Base-by-base conservation (phyloP, 2,329 filamentous ascomycete genomes). In the Dactylellina drechsleri region DNA sequence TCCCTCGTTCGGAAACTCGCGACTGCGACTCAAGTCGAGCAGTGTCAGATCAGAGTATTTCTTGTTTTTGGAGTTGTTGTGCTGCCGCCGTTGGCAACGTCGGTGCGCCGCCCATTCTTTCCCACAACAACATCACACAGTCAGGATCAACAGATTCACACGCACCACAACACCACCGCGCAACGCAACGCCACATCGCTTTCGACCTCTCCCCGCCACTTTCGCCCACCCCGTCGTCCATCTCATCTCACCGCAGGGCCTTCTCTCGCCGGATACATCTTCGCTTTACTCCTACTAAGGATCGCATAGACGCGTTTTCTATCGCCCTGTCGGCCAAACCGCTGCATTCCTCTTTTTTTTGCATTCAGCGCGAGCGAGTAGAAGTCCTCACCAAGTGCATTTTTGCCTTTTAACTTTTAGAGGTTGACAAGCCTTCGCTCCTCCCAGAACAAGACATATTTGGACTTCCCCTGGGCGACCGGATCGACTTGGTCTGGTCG, bases 141-240 rank as follows among this genome's bases (percentile, higher is more conserved):
- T 45, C 57, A 54, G 31, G 66, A 70, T 70, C 66, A 26, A 50
- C 66, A 45, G 57, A 61, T 62, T 45, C 57, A 41, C 50, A 61
- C 41, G 31, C 31, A 36, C 31, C 31, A 7, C 31, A 23, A 23
- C 43, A 15, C 23, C 40, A n/a, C 56, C 61, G 61, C 66, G 61
- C 52, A 50, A 54, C 57, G 57, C 57, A 70, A 70, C 57, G 66
- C 66, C 66, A 70, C 66, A 52, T 52, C 16, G 47, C 47, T n/a
- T n/a, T n/a, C 43, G 16, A 18, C 12, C 20, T 52, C 47, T 23
- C 20, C 43, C 47, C 47, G 47, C 47, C 47, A 52, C 47, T 47
- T 47, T 18, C 47, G n/a, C 47, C n/a, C 47, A 20, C 18, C 16
- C 12, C 47, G 43, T 47, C 47, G 23, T 23, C 47, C 47, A 52